A percentile compares a stretch with the other conserved stretches of the same genome.
phyloP scores from a whole-genome alignment of 192 early-diverging fungal species.

The Pilaira anomala region DNA sequence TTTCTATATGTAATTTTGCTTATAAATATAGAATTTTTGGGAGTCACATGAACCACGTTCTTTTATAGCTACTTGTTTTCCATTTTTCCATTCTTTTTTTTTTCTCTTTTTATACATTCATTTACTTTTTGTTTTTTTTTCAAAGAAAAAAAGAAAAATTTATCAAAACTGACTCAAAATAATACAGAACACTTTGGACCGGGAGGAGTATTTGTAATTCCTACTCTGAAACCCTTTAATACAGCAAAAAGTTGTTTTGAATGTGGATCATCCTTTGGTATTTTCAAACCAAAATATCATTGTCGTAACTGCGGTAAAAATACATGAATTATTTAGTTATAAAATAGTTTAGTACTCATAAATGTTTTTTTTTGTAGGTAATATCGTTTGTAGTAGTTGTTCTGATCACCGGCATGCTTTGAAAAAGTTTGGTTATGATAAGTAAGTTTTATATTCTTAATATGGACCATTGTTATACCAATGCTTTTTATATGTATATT shows the following conservation, averaged over 20 bases:
- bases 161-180: slow-evolving; percentile 17
- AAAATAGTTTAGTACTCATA: background rate
- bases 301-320: slow-evolving; percentile 40
- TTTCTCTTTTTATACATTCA: background rate
- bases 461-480: too few species aligned
- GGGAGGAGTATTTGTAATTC: slow-evolving; percentile 31
- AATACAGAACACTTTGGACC: slow-evolving; percentile 21
- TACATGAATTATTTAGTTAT: background rate
- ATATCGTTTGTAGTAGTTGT: slow-evolving; percentile 32
- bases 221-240: slow-evolving; percentile 11
- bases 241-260: slow-evolving; percentile 20
- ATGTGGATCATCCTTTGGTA: slow-evolving; percentile 23
- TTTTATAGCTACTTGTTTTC: too few species aligned
- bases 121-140: background rate
- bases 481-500: background rate
- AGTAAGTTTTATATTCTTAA: slow-evolving; percentile 20
- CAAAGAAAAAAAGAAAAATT: background rate
- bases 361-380: slow-evolving; percentile 4
- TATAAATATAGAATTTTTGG: too few species aligned
- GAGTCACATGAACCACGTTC: too few species aligned
- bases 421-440: slow-evolving; percentile 37
- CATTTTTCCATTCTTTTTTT: too few species aligned
- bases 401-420: slow-evolving; percentile 23
- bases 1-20: too few species aligned
- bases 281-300: slow-evolving; percentile 38